Percentiles rank a stretch among this genome's conserved stretches.
Evolutionary conservation across 805 yeast genomes (phyloP).

Genomic region (Lachancea sp.): DNA sequence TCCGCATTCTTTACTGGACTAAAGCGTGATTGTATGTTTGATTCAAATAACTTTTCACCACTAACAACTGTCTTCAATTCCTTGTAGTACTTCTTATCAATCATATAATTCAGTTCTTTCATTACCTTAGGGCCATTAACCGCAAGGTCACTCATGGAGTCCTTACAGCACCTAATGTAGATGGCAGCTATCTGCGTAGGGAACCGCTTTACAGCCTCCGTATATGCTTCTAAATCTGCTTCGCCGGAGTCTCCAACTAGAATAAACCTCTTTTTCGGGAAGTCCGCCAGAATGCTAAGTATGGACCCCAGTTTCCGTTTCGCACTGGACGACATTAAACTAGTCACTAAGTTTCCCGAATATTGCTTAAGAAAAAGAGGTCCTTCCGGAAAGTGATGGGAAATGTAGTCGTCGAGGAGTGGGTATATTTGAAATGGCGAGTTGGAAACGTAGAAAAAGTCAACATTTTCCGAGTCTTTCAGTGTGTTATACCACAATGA

Average conservation of each 20-base stretch:
- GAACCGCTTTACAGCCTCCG: conserved; percentile 52
- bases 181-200: conserved; percentile 68
- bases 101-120: conserved; percentile 28
- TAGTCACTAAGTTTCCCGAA: conserved; percentile 69
- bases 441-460: conserved; percentile 92
- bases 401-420: conserved; percentile 32
- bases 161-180: conserved; percentile 70
- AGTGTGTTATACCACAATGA: conserved; percentile 64
- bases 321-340: conserved; percentile 80
- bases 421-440: conserved; percentile 87
- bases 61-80: neutral
- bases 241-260: conserved; percentile 96
- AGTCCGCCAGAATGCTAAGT: conserved; percentile 58
- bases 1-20: conserved; percentile 15
- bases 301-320: conserved; percentile 70
- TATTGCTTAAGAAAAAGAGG: conserved; percentile 86
- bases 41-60: neutral
- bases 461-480: conserved; percentile 36
- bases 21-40: neutral
- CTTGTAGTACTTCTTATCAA: conserved; percentile 22
- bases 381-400: conserved; percentile 59
- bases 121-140: conserved; percentile 28
- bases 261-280: conserved; percentile 70
- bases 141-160: conserved; percentile 55
- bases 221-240: conserved; percentile 87